phyloP scores from a whole-genome alignment of 768 basidiomycete genomes.

The Steccherinum ochraceum region DNA sequence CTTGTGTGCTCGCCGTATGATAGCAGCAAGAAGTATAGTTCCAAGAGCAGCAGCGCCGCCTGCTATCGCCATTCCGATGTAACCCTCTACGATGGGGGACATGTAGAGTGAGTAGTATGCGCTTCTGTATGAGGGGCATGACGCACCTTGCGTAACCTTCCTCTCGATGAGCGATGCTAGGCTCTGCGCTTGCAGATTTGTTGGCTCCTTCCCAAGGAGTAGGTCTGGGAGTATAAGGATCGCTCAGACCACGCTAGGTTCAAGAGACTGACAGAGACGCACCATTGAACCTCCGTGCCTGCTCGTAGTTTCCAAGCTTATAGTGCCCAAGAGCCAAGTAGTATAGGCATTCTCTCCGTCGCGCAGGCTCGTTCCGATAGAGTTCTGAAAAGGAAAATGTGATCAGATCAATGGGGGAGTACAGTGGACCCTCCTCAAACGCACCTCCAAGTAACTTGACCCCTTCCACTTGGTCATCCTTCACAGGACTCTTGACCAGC shows the following conservation, averaged over 20 bases:
- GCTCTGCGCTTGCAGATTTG: constrained; percentile 89
- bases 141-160: constrained; percentile 71
- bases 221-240: constrained; percentile 65
- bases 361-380: constrained; percentile 78
- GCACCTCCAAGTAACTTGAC: constrained; percentile 86
- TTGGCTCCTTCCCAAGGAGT: constrained; percentile 86
- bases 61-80: constrained; percentile 94
- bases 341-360: constrained; percentile 92
- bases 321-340: constrained; percentile 95
- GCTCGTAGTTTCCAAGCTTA: constrained; percentile 93
- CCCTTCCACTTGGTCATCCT: constrained; percentile 87
- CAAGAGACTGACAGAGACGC: background rate
- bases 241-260: background rate
- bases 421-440: constrained; percentile 7
- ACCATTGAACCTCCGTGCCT: constrained; percentile 93
- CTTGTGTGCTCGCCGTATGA: constrained; percentile 71
- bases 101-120: no score
- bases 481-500: constrained; percentile 82
- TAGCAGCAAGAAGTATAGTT: constrained; percentile 62
- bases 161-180: constrained; percentile 81
- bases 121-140: constrained; percentile 1
- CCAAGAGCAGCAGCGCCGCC: constrained; percentile 88
- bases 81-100: constrained; percentile 65
- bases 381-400: constrained; percentile 54
- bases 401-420: background rate